Evolutionary conservation across 768 basidiomycete genomes (phyloP), one percentile per base, ranked within the genome.

Genomic region (Crucibulum laeve): DNA sequence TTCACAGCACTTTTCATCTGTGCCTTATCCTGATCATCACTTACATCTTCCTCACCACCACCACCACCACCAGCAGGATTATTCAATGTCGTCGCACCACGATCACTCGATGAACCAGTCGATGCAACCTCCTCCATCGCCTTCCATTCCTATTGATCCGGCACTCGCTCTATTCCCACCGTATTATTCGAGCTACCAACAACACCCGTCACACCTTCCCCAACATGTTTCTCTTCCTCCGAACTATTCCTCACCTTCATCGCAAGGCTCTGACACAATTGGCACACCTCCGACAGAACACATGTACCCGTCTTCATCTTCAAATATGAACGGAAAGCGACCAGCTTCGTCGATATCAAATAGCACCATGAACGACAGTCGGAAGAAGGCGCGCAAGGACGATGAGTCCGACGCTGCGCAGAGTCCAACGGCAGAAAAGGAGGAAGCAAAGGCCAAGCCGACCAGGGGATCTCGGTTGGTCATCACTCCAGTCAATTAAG

Each of bases 401-500:
- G 79, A 84, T 28, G 79, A 72, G n/a, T 65, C 65, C 13, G n/a
- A n/a, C n/a, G 77, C 79, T 18, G 63, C 62, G 4, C 61, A 68
- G 2, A 84, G 79, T 56, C 79, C 77, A 4, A 53, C 64, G 1
- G 62, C 73, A 21, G 82, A 83, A 25, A 81, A 74, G 57, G 83
- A 83, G 15, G 82, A 83, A 44, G 56, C 67, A 1, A 91, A 91
- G 60, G 72, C 82, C n/a, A 92, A 92, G 67, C 76, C 88, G 1
- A 91, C 90, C 2, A 70, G 90, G 14, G 90, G 90, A n/a, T 87
- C 89, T 39, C 74, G 89, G 89, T 90, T 46, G 44, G 73, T 62
- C 7, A 11, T 15, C 40, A 48, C 35, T 28, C 41, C 38, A 32
- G 42, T 38, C 26, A 22, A 21, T n/a, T 13, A 25, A 3, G 30